These are phyloP conservation scores for Blastomyces percursus DNA, from an alignment of 2,329 filamentous ascomycete species.

Conservation along the genomic window DNA sequence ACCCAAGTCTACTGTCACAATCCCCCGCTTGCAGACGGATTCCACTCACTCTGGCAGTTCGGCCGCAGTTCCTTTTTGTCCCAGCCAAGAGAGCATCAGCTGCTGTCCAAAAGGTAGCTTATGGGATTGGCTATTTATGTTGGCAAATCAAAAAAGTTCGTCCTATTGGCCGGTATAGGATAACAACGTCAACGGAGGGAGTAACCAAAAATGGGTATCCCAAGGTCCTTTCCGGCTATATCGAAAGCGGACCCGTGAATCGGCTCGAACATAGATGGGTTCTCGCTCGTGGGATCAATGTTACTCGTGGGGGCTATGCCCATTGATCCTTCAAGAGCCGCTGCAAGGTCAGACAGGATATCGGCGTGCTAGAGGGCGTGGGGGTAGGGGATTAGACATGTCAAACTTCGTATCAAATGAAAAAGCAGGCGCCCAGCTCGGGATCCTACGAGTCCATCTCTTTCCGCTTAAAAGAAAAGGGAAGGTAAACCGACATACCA, in stretches of 20 bases:
- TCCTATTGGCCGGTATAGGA: background rate
- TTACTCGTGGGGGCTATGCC: slow-evolving; percentile 62
- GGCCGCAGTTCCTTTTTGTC: slow-evolving; percentile 46
- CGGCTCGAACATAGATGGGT: slow-evolving; percentile 54
- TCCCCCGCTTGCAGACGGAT: slow-evolving; percentile 45
- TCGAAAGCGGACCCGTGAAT: slow-evolving; percentile 55
- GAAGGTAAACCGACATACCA: slow-evolving; percentile 17
- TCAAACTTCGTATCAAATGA: background rate
- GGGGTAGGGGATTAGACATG: background rate
- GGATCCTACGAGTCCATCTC: background rate
- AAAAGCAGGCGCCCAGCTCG: background rate
- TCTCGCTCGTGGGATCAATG: slow-evolving; percentile 51
- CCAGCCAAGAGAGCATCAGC: slow-evolving; percentile 58
- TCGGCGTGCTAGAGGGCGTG: slow-evolving; percentile 41
- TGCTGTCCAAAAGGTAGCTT: slow-evolving; percentile 56
- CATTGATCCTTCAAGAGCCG: slow-evolving; percentile 58
- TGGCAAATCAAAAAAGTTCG: background rate
- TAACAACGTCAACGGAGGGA: background rate
- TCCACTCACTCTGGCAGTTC: slow-evolving; percentile 50
- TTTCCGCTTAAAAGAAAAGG: background rate
- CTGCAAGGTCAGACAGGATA: slow-evolving; percentile 60
- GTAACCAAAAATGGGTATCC: slow-evolving; percentile 6
- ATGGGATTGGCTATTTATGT: slow-evolving; percentile 46
- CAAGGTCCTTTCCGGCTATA: slow-evolving; percentile 50
- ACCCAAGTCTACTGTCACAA: slow-evolving; percentile 51